Evolutionary conservation across 129 eudicot species (phyloP).

Genomic region (Tagetes erecta): DNA sequence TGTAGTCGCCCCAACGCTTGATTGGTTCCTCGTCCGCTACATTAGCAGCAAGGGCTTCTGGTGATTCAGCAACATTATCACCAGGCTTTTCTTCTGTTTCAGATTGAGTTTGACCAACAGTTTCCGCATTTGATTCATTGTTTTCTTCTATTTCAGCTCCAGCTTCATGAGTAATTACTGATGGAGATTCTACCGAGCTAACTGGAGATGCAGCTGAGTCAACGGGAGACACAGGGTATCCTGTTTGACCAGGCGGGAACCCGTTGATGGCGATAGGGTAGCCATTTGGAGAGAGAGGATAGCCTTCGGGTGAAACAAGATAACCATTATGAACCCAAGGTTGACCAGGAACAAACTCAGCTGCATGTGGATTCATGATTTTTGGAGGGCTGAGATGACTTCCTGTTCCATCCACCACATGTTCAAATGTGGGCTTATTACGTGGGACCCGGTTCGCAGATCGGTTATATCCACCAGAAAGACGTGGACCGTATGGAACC

Average conservation of each 20-base stretch:
- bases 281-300: conserved; percentile 57
- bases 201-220: conserved; percentile 39
- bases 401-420: conserved; percentile 46
- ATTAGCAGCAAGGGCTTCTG: conserved; percentile 11
- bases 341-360: conserved; percentile 85
- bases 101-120: conserved; percentile 31
- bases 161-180: conserved; percentile 39
- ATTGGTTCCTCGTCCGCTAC: conserved; percentile 39
- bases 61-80: conserved; percentile 9
- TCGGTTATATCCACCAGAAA: conserved; percentile 80
- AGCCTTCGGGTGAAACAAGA: conserved; percentile 55
- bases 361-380: conserved; percentile 97
- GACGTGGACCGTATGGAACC: conserved; percentile 95
- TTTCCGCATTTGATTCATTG: conserved; percentile 25
- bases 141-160: conserved; percentile 44
- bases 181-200: conserved; percentile 46
- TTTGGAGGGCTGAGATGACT: conserved; percentile 57
- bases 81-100: conserved; percentile 33
- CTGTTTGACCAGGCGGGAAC: conserved; percentile 37
- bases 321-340: conserved; percentile 88
- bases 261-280: conserved; percentile 38
- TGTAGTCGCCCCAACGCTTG: conserved; percentile 80
- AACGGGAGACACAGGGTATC: conserved; percentile 34
- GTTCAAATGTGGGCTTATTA: conserved; percentile 58
- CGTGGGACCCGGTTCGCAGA: conserved; percentile 63